phyloP scores from a whole-genome alignment of 371 early-diverging fungal genomes.

The Dinochytrium kinnereticum region DNA sequence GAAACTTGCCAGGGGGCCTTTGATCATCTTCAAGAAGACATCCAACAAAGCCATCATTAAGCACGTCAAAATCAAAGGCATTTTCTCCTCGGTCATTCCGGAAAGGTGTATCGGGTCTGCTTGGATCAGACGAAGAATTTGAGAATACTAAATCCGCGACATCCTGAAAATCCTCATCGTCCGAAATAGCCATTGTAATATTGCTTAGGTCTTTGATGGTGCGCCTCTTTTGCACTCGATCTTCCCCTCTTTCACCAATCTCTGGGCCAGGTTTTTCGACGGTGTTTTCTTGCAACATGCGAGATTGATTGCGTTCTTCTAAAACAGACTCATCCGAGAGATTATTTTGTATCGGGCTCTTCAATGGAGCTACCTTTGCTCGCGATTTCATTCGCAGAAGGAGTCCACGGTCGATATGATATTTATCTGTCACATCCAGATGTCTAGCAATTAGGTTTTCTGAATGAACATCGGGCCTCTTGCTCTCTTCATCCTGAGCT shows the following conservation, averaged over 20 bases:
- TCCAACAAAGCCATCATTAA: too few species aligned
- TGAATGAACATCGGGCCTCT: background rate
- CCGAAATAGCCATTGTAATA: background rate
- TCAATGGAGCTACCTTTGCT: background rate
- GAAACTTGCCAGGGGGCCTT: too few species aligned
- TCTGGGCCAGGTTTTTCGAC: background rate
- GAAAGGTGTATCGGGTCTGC: too few species aligned
- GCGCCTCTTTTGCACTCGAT: background rate
- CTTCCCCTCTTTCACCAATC: background rate
- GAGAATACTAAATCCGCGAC: background rate
- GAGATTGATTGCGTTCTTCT: too few species aligned
- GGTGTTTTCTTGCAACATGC: background rate
- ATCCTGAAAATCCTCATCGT: conserved; percentile 1
- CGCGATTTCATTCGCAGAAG: background rate
- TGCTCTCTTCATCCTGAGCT: conserved; percentile 10
- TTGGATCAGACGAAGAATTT: background rate
- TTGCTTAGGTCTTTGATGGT: background rate
- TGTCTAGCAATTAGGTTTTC: background rate
- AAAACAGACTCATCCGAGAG: too few species aligned
- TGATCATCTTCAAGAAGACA: too few species aligned
- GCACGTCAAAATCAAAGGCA: too few species aligned
- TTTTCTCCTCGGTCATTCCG: too few species aligned
- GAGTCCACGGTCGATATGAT: background rate
- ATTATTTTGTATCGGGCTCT: too few species aligned
- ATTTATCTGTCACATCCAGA: background rate